These are phyloP conservation scores for Cyanodermella asteris DNA, from an alignment of 2,329 filamentous ascomycete genomes.

Conservation along the genomic window DNA sequence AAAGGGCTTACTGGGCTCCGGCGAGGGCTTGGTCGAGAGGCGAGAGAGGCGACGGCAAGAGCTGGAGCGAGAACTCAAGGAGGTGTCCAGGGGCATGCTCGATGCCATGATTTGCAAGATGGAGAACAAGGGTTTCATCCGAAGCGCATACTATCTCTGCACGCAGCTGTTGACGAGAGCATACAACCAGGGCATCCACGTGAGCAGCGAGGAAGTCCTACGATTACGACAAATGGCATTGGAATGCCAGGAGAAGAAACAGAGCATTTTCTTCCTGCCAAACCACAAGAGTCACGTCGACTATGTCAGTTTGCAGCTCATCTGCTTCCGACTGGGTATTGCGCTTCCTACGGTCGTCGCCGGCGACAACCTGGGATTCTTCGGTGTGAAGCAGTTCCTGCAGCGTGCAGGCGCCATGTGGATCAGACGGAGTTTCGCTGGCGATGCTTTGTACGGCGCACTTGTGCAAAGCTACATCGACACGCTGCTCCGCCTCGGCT, in stretches of 20 bases:
- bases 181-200: constrained; percentile 93
- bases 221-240: constrained; percentile 63
- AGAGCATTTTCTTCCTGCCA: constrained; percentile 87
- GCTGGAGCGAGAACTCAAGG: constrained; percentile 50
- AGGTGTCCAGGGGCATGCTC: constrained; percentile 69
- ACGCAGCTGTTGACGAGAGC: constrained; percentile 80
- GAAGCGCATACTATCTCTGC: constrained; percentile 70
- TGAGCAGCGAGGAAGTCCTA: constrained; percentile 82
- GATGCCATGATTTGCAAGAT: constrained; percentile 99
- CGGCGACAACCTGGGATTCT: constrained; percentile 91
- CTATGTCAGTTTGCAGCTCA: constrained; percentile 83
- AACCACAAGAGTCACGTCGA: constrained; percentile 92
- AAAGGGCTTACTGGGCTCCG: constrained; percentile 12
- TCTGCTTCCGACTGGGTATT: constrained; percentile 83
- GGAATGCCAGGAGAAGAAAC: constrained; percentile 63
- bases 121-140: constrained; percentile 81
- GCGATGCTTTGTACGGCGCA: constrained; percentile 73
- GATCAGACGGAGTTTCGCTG: constrained; percentile 79
- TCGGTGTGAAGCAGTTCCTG: constrained; percentile 67
- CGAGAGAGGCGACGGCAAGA: constrained; percentile 32
- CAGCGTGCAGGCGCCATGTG: constrained; percentile 97
- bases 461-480: constrained; percentile 96
- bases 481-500: constrained; percentile 70
- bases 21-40: constrained; percentile 8
- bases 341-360: constrained; percentile 80